These are phyloP conservation scores for Blastobotrys parvus DNA, from an alignment of 805 yeast species.

Conservation along the genomic window DNA sequence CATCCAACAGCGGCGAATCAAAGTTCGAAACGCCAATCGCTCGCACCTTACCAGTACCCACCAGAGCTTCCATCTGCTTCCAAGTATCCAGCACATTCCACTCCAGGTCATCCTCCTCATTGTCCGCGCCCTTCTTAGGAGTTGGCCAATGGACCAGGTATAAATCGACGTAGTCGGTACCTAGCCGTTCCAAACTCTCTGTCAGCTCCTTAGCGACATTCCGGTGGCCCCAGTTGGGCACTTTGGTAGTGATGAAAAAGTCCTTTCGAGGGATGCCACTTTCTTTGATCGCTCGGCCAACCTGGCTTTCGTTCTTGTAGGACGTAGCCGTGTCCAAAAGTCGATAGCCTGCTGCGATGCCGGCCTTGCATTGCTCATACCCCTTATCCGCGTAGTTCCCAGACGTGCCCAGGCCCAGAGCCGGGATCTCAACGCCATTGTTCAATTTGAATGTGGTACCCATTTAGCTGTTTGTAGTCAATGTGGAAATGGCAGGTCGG, in stretches of 20 bases:
- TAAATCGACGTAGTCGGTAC: conserved; percentile 45
- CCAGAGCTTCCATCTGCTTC: conserved; percentile 47
- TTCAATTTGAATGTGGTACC: conserved; percentile 13
- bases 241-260: conserved; percentile 36
- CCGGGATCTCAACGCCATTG: conserved; percentile 46
- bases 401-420: conserved; percentile 45
- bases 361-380: conserved; percentile 33
- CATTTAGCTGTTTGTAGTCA: background rate
- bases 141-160: conserved; percentile 49
- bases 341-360: conserved; percentile 47
- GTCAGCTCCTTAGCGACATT: conserved; percentile 37
- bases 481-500: background rate
- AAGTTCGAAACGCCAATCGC: conserved; percentile 76
- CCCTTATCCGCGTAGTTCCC: conserved; percentile 29
- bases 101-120: conserved; percentile 39
- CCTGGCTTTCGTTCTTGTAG: conserved; percentile 49
- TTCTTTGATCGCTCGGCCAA: conserved; percentile 47
- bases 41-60: conserved; percentile 44
- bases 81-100: conserved; percentile 35
- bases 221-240: conserved; percentile 26
- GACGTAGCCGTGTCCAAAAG: conserved; percentile 54
- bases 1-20: conserved; percentile 51
- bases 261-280: conserved; percentile 46
- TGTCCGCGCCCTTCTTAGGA: conserved; percentile 18
- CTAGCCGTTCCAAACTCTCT: conserved; percentile 35